Evolutionary conservation across 352 stramenopile species (phyloP), one percentile per base, ranked within the genome.

Genomic region (Globisporangium viniferum): DNA sequence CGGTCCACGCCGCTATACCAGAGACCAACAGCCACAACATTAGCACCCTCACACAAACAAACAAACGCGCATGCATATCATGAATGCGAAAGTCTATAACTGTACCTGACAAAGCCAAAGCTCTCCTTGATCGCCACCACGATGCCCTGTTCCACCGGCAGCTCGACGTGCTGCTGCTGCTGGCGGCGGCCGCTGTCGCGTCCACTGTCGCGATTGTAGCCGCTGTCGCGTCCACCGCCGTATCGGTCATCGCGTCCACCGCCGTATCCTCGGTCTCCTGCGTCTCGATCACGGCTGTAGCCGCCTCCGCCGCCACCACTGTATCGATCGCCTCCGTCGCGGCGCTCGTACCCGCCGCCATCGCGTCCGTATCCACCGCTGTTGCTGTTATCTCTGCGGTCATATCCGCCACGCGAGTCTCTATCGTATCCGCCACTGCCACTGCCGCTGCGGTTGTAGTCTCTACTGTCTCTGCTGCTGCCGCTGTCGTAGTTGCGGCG

Each of bases 121-220:
- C 72, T 84, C 35, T 86, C 80, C 59, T 77, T 84, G 54, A 88
- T 80, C 8, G 78, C 75, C 31, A 83, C 75, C 44, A 84, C 73
- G 22, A 83, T 73, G 44, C 73, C 79, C 62, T 77, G 77, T 56
- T 80, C 77, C 0, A 76, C 62, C 22, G 65, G 73, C 69, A 78
- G 20, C 20, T 78, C 66, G 1, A 66, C 66, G 10, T 66, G 62
- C 62, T 63, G 72, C 8, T 62, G 58, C 10, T 67, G 70, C 22
- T 71, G 66, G 31, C 69, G 59, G 44, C 65, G 51, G 44, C 41
- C 35, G 20, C 44, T 44, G 24, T 70, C 68, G 7, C 74, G 67
- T 35, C 71, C 56, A 12, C 54, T 54, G 20, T 56, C 59, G 39
- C 48, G 51, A 10, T 39, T 59, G 44, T 58, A 56, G 20, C 53